These are phyloP conservation scores for Caryopteris hybrid DNA, from an alignment of 305 asterid genomes.

Conservation along the genomic window DNA sequence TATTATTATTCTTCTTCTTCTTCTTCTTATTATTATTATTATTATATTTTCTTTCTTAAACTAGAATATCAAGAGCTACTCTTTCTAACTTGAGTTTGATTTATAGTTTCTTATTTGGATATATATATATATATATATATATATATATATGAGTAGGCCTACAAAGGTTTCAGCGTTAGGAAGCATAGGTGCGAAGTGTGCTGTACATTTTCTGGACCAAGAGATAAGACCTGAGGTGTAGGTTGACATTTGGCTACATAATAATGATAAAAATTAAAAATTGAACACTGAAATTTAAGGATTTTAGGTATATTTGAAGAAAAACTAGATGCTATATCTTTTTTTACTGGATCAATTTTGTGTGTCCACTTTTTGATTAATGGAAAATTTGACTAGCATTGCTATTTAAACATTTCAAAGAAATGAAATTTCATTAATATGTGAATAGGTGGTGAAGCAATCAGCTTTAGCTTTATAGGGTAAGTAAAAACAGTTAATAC, in stretches of 20 bases:
- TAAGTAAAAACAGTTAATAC: neutral
- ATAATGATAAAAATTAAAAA: neutral
- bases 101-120: neutral
- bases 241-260: neutral
- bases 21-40: no score
- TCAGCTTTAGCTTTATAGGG: neutral
- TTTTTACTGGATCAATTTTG: neutral
- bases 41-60: no score
- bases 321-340: neutral
- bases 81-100: constrained; percentile 1
- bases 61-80: neutral
- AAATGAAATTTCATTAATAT: neutral
- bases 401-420: neutral
- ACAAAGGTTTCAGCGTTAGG: neutral
- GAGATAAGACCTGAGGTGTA: neutral
- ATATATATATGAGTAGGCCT: neutral
- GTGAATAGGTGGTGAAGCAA: neutral
- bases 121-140: neutral
- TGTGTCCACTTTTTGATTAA: neutral
- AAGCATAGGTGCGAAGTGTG: neutral
- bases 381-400: constrained; percentile 6
- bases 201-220: neutral
- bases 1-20: no score
- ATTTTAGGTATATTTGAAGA: neutral
- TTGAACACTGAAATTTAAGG: neutral